These are phyloP conservation scores for Mucor lusitanicus DNA, from an alignment of 371 early-diverging fungal genomes.

Conservation along the genomic window DNA sequence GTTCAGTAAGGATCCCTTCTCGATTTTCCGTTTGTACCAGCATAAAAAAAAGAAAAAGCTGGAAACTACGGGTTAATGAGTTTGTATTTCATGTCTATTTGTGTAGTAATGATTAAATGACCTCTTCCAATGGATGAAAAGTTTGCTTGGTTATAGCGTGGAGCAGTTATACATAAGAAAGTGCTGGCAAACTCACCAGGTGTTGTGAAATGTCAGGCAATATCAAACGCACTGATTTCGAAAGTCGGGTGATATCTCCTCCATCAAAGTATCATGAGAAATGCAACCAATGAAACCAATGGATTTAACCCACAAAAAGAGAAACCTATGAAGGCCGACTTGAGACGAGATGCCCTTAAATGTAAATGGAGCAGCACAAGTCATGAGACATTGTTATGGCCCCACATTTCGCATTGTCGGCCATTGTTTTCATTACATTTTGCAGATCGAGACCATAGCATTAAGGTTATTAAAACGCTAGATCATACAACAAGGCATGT, in stretches of 20 bases:
- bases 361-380: neutral
- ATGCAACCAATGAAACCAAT: neutral
- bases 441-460: neutral
- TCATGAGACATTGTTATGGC: neutral
- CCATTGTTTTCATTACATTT: neutral
- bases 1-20: neutral
- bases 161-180: neutral
- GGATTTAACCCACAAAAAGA: neutral
- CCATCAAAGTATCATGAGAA: neutral
- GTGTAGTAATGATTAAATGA: neutral
- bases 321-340: neutral
- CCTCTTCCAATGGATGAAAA: too few species aligned
- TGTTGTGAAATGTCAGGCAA: neutral
- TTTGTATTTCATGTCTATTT: neutral
- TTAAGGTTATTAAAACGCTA: neutral
- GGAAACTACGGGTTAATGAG: neutral
- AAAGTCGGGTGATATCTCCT: neutral
- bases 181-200: neutral
- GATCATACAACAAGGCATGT: neutral
- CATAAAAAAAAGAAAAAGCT: neutral
- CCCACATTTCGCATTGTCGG: neutral
- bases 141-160: neutral
- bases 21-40: neutral
- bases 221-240: neutral
- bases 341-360: neutral